phyloP scores from a whole-genome alignment of 148 eudicot species.

The Vaccinium corymbosum region DNA sequence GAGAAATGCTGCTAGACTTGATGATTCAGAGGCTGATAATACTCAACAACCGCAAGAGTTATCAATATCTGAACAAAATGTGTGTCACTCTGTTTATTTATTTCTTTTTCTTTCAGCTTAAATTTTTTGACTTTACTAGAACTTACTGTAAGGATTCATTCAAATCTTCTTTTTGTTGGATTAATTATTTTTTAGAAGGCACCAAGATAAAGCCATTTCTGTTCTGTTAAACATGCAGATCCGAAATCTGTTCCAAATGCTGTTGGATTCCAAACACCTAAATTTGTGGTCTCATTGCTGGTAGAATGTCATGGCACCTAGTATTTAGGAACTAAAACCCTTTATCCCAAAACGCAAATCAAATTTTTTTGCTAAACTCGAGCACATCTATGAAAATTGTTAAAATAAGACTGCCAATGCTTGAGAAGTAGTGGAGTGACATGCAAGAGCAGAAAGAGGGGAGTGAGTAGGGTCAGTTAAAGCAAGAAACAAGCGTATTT shows the following conservation, averaged over 20 bases:
- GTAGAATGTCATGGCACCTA: neutral
- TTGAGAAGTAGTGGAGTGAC: no score
- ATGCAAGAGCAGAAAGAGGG: no score
- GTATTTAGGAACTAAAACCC: neutral
- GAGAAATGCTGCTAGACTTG: constrained; percentile 15
- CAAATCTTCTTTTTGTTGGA: neutral
- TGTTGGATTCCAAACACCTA: constrained; percentile 4
- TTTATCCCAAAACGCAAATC: neutral
- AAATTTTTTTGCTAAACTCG: neutral
- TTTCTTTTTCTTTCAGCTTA: neutral
- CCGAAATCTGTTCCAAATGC: neutral
- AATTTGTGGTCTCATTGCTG: neutral
- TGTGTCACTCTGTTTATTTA: neutral
- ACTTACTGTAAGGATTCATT: neutral
- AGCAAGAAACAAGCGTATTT: neutral
- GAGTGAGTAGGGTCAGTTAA: no score
- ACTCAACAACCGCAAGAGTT: constrained; percentile 19
- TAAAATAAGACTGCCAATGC: no score
- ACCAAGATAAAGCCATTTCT: neutral
- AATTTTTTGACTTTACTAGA: neutral
- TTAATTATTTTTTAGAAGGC: neutral
- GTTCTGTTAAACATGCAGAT: neutral
- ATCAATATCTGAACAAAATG: neutral
- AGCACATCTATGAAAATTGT: no score
- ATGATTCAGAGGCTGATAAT: constrained; percentile 17